Evolutionary conservation across 805 yeast species (phyloP).

Genomic region (Myxozyma vanderwaltii): DNA sequence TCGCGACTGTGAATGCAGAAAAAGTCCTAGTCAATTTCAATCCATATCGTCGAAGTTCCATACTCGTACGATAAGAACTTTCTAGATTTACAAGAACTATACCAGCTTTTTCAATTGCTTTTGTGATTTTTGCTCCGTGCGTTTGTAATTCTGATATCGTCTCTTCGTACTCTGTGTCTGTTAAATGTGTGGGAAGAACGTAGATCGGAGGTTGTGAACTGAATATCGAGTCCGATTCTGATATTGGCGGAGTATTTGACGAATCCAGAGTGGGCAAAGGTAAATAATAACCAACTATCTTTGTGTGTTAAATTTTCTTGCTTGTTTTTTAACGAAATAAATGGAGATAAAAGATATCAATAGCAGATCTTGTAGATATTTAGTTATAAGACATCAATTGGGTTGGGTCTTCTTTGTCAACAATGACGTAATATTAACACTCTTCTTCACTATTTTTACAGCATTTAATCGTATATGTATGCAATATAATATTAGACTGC

Average conservation of each 20-base stretch:
- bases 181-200: constrained; percentile 25
- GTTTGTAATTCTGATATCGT: background rate
- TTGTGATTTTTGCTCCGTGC: constrained; percentile 6
- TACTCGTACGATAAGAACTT: constrained; percentile 8
- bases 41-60: constrained; percentile 28
- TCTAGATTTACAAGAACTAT: constrained; percentile 14
- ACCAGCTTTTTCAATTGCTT: constrained; percentile 1
- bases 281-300: too few relatives aligned
- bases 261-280: background rate
- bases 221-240: background rate
- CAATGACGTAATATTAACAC: too few relatives aligned
- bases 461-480: too few relatives aligned
- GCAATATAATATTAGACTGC: too few relatives aligned
- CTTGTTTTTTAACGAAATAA: too few relatives aligned
- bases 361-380: too few relatives aligned
- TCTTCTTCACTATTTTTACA: too few relatives aligned
- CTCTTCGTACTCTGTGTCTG: background rate
- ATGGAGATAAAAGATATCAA: too few relatives aligned
- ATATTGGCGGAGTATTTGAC: too few relatives aligned
- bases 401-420: too few relatives aligned
- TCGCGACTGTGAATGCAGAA: constrained; percentile 6
- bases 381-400: too few relatives aligned
- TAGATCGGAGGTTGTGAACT: constrained; percentile 6
- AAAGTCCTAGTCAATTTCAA: background rate
- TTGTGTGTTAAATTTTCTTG: too few relatives aligned